Base-by-base conservation (phyloP, 164 flowering plant genomes). In the Chloranthus sessilifolius region DNA sequence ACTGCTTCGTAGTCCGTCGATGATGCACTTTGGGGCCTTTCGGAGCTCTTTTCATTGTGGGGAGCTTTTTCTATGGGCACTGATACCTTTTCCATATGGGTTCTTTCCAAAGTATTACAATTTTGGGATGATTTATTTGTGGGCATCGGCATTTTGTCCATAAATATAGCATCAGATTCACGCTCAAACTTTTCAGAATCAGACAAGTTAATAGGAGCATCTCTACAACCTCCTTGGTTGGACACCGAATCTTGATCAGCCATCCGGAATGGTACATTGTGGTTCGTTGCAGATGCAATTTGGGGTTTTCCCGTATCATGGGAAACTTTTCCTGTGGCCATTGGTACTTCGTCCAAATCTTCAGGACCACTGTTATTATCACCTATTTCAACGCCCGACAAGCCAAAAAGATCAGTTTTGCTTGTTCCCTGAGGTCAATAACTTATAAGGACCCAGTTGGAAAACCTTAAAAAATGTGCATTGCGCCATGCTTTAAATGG, bases 351-450 rank as follows among this genome's bases (percentile, higher is more conserved):
- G 2, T 41, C 47, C 5, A 7, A 16, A 45, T 7, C 36, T 42
- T 42, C 48, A 38, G 28, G 53, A 38, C 37, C 36, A 33, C 61
- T 35, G 37, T 30, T 51, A 7, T 29, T 37, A 5, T 12, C 21
- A 15, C 3, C n/a, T 54, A 42, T 57, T 63, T 71, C 69, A n/a
- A 68, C 54, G 19, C 33, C 20, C 16, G 67, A 71, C 51, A 66
- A 58, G 38, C 67, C 74, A 53, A 61, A 53, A 7, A 50, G 30
- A 48, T 39, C n/a, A 27, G 38, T 42, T 43, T 59, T 33, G 21
- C 36, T 36, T 42, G 61, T 65, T 52, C 27, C 67, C 50, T 36
- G n/a, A n/a, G n/a, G n/a, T n/a, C n/a, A n/a, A n/a, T n/a, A n/a
- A n/a, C n/a, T n/a, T n/a, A n/a, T n/a, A n/a, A n/a, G n/a, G n/a